Evolutionary conservation across 306 rosid genomes (phyloP).

Genomic region (Vigna radiata): DNA sequence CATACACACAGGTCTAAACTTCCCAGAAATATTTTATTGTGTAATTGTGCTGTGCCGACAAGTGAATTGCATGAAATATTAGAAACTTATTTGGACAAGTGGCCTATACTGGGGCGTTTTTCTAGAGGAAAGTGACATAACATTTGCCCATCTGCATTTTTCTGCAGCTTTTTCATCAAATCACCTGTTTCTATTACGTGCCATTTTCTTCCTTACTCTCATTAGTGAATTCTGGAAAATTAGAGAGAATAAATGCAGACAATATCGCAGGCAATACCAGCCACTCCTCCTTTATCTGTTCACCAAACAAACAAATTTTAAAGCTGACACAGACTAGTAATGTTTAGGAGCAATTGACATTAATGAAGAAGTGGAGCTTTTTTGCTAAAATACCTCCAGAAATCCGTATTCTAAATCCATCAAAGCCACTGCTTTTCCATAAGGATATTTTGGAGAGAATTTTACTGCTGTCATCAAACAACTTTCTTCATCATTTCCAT

Average conservation of each 20-base stretch:
- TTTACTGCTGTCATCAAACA: slow-evolving; percentile 49
- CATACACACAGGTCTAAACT: not conserved
- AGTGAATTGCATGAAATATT: not conserved
- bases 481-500: slow-evolving; percentile 27
- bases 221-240: slow-evolving; percentile 27
- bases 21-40: not conserved
- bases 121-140: slow-evolving; percentile 5
- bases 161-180: slow-evolving; percentile 12
- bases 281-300: slow-evolving; percentile 61
- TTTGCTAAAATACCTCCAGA: slow-evolving; percentile 42
- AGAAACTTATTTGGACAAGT: not conserved
- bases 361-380: not conserved
- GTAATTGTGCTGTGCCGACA: not conserved
- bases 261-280: slow-evolving; percentile 49
- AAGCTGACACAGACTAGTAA: slow-evolving; percentile 7
- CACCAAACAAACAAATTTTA: slow-evolving; percentile 39
- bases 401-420: slow-evolving; percentile 44
- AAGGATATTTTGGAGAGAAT: slow-evolving; percentile 46
- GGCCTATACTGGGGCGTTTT: slow-evolving; percentile 4
- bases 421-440: slow-evolving; percentile 55
- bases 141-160: not conserved
- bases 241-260: slow-evolving; percentile 46
- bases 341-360: not conserved
- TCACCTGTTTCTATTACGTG: too few species aligned
- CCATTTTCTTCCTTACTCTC: slow-evolving; percentile 21